Evolutionary conservation across 768 basidiomycete genomes (phyloP), one percentile per base, ranked within the genome.

Genomic region (Tricholoma saponaceum): DNA sequence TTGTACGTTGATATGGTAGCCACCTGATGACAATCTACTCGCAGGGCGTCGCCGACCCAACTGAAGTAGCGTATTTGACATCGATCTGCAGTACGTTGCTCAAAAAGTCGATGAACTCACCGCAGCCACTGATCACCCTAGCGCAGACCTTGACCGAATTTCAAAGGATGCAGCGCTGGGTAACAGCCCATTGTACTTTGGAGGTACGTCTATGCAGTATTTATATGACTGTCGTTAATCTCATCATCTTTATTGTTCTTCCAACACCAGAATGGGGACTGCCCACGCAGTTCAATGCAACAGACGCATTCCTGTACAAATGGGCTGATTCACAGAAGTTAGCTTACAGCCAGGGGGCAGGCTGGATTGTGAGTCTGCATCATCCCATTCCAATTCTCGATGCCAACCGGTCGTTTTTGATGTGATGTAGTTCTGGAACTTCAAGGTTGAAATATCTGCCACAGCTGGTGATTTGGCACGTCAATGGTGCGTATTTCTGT

Each of bases 321-420:
- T 89, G 88, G 88, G 88, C 86, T 10, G 89, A 90, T 62, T 86
- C 88, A 23, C 88, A 90, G 69, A 90, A 90, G 67, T 69, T 83
- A 37, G 74, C 80, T 1, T 89, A 89, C 54, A 76, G 78, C 54
- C 70, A 85, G 58, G 76, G 78, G 32, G 77, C 79, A 2, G 87
- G 87, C 25, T 89, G 87, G 86, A 76, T 89, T 41, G 86, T 87
- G 60, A 70, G 84, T 75, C 3, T 47, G 22, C 26, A 9, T 28
- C 26, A 20, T 51, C 5, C 46, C 14, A 25, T n/a, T 28, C n/a
- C 14, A 3, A 20, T n/a, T 39, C 10, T 26, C 28, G 3, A 26
- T 51, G 57, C 5, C 41, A n/a, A 18, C 23, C 23, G 7, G 44
- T 23, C 14, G 41, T 46, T 28, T 9, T 39, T 16, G 26, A 10